phyloP scores from a whole-genome alignment of 2,329 filamentous ascomycete genomes.

The Pestalotiopsis sp. region DNA sequence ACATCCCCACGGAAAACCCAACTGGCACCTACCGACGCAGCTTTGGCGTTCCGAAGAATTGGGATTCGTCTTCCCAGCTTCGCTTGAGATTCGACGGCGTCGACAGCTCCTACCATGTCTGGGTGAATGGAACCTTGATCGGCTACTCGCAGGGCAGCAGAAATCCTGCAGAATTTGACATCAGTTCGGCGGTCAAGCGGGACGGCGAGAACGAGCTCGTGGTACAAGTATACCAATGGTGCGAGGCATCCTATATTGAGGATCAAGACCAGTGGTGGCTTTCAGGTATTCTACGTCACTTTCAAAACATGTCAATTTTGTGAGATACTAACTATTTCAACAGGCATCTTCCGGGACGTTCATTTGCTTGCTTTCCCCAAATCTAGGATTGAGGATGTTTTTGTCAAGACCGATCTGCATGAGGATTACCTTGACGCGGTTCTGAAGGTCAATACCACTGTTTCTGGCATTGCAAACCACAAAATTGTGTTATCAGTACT shows the following conservation, averaged over 20 bases:
- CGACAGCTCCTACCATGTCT: conserved; percentile 71
- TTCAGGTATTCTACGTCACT: conserved; percentile 41
- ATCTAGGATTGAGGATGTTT: conserved; percentile 58
- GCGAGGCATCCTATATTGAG: conserved; percentile 70
- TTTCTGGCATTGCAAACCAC: background rate
- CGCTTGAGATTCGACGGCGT: conserved; percentile 72
- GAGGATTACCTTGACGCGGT: conserved; percentile 50
- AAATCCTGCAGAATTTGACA: conserved; percentile 71
- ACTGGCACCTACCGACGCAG: conserved; percentile 63
- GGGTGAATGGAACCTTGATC: conserved; percentile 64
- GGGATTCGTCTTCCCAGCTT: conserved; percentile 50
- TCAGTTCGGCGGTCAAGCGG: conserved; percentile 49
- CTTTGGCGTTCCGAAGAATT: conserved; percentile 55
- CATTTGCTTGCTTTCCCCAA: conserved; percentile 60
- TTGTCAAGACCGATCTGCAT: conserved; percentile 57
- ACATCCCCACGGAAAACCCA: conserved; percentile 64
- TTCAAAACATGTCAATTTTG: no score
- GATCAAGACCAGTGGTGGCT: conserved; percentile 74
- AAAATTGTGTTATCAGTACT: conserved; percentile 9
- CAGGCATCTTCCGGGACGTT: conserved; percentile 69
- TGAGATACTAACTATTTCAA: background rate
- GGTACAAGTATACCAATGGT: conserved; percentile 73
- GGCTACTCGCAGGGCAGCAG: conserved; percentile 72
- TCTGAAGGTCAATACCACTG: conserved; percentile 46
- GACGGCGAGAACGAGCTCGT: conserved; percentile 55